Evolutionary conservation across 805 yeast species (phyloP).

Genomic region (Pichia eremophila): DNA sequence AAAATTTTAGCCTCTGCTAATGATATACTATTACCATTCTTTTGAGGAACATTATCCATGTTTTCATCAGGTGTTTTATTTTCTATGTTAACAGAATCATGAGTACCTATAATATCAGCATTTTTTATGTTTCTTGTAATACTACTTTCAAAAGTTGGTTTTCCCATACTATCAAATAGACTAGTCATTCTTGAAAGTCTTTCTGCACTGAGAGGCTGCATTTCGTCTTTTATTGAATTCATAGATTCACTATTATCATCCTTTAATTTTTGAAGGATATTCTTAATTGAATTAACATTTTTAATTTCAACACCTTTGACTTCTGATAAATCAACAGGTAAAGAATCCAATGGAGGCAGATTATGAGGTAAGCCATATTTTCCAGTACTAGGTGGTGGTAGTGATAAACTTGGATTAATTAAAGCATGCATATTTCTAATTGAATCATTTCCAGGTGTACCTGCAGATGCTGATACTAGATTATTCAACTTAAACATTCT

Average conservation of each 20-base stretch:
- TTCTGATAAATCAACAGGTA: background rate
- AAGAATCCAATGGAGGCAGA: background rate
- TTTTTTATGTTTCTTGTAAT: too few relatives aligned
- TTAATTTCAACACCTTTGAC: background rate
- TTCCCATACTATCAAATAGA: background rate
- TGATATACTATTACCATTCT: too few relatives aligned
- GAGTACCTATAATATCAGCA: too few relatives aligned
- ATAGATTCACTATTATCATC: background rate
- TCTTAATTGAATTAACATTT: background rate
- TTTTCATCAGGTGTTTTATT: background rate
- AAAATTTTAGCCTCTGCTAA: background rate
- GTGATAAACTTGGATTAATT: background rate
- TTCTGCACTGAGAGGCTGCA: background rate
- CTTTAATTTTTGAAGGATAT: background rate
- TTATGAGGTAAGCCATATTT: background rate
- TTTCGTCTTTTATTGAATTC: background rate
- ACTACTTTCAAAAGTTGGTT: too few relatives aligned
- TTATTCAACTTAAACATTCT: too few relatives aligned
- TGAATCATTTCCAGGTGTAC: background rate
- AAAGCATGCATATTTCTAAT: background rate
- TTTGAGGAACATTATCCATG: background rate
- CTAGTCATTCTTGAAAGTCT: background rate
- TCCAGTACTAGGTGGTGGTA: background rate
- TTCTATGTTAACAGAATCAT: too few relatives aligned
- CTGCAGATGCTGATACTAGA: background rate